A percentile compares a stretch with the other conserved stretches of the same genome.
Evolutionary conservation across 2,329 filamentous ascomycete species (phyloP).

Genomic region (Ceratocystis papillata): DNA sequence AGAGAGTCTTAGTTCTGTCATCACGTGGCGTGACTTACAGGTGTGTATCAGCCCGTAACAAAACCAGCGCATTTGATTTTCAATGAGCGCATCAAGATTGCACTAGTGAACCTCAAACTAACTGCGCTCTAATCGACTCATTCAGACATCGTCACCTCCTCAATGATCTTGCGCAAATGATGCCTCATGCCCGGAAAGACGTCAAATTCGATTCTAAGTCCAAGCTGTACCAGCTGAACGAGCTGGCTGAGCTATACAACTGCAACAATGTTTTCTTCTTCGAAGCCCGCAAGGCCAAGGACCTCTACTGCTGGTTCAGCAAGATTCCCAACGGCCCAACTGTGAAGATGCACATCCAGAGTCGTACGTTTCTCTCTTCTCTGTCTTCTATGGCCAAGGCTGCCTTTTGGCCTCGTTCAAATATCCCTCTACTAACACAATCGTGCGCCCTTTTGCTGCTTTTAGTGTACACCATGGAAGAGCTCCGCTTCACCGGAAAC

Average conservation of each 20-base stretch:
- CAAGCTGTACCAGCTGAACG: conserved; percentile 71
- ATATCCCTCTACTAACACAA: not conserved
- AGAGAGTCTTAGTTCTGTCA: conserved; percentile 77
- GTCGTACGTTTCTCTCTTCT: conserved; percentile 39
- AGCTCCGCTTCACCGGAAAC: conserved; percentile 93
- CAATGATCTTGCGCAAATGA: conserved; percentile 74
- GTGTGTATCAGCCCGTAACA: conserved; percentile 33
- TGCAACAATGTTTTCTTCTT: conserved; percentile 94
- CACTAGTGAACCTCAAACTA: not conserved
- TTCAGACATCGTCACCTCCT: conserved; percentile 81
- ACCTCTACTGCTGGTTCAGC: conserved; percentile 87
- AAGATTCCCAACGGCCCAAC: conserved; percentile 66
- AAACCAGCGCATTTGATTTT: too few species aligned
- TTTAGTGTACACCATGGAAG: conserved; percentile 85
- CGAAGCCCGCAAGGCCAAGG: conserved; percentile 86
- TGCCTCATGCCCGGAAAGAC: conserved; percentile 88
- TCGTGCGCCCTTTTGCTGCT: not conserved
- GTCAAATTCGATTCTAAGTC: conserved; percentile 96
- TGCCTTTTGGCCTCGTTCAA: not conserved
- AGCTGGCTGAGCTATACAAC: conserved; percentile 66
- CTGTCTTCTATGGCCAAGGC: not conserved
- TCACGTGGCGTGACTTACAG: conserved; percentile 85
- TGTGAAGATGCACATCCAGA: conserved; percentile 64
- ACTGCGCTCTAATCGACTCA: not conserved
- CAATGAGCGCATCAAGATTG: too few species aligned